Percentiles rank a stretch among this genome's conserved stretches.
Evolutionary conservation across 1,284 basidiomycete genomes (phyloP).

Genomic region (Apiotrichum veenhuisii): DNA sequence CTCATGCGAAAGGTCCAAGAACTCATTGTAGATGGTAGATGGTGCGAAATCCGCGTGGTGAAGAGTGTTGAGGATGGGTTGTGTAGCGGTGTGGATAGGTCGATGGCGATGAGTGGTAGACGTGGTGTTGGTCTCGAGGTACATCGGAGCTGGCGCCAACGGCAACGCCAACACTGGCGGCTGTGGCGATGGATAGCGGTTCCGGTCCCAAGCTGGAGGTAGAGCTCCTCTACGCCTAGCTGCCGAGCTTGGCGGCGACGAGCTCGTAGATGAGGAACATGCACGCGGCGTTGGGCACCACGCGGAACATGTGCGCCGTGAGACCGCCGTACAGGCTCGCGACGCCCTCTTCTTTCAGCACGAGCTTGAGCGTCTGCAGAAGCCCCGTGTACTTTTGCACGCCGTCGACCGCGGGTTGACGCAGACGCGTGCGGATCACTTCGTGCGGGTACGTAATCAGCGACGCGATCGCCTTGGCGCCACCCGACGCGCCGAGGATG

Average conservation of each 20-base stretch:
- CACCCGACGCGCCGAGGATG: slow-evolving; percentile 86
- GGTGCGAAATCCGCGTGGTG: too few relatives aligned
- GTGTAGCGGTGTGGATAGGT: too few relatives aligned
- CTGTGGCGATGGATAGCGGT: neutral
- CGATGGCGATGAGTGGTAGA: too few relatives aligned
- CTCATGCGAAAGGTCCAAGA: slow-evolving; percentile 6
- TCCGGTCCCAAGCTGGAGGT: neutral
- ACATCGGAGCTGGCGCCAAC: too few relatives aligned
- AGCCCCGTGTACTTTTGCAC: slow-evolving; percentile 76
- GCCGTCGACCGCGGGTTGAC: slow-evolving; percentile 69
- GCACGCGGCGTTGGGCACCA: slow-evolving; percentile 93
- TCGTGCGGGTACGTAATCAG: slow-evolving; percentile 96
- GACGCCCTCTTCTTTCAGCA: slow-evolving; percentile 78
- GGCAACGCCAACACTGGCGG: neutral
- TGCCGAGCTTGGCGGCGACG: slow-evolving; percentile 40
- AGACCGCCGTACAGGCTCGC: slow-evolving; percentile 83
- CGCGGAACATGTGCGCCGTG: slow-evolving; percentile 90
- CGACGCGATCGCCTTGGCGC: slow-evolving; percentile 88
- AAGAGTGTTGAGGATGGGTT: too few relatives aligned
- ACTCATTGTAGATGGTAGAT: too few relatives aligned
- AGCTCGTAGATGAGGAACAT: slow-evolving; percentile 65
- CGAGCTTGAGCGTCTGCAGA: slow-evolving; percentile 74
- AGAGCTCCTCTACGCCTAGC: neutral
- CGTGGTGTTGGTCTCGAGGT: too few relatives aligned
- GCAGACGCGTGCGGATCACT: slow-evolving; percentile 85